Evolutionary conservation across 495 filamentous ascomycete species (phyloP).

Genomic region (Trichoderma erinaceum): DNA sequence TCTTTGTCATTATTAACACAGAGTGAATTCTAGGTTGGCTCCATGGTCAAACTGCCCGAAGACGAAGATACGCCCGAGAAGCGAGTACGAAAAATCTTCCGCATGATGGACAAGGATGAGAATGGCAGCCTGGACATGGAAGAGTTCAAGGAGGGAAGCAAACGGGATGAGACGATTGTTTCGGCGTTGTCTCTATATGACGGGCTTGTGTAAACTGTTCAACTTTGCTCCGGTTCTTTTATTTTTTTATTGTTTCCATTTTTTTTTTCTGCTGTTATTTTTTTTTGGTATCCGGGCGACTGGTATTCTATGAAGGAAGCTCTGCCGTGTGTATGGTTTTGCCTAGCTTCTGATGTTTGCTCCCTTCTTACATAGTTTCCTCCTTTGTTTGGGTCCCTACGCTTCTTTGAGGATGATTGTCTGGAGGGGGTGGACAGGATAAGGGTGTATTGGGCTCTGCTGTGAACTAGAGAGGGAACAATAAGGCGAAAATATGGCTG

Average conservation of each 20-base stretch:
- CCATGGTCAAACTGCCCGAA: conserved; percentile 97
- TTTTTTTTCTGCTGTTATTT: conserved; percentile 3
- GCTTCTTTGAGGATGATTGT: neutral
- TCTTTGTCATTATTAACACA: neutral
- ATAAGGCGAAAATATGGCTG: neutral
- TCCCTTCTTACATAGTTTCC: neutral
- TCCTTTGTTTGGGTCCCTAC: neutral
- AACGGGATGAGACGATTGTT: conserved; percentile 98
- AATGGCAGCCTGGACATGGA: conserved; percentile 88
- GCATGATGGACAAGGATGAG: conserved; percentile 99
- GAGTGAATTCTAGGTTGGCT: conserved; percentile 63
- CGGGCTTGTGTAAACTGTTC: conserved; percentile 62
- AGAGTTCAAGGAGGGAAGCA: conserved; percentile 98
- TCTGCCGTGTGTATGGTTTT: neutral
- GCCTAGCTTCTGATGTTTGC: neutral
- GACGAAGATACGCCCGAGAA: conserved; percentile 99
- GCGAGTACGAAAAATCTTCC: conserved; percentile 95
- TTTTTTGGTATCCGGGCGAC: neutral
- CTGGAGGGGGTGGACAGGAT: neutral
- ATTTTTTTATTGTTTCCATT: neutral
- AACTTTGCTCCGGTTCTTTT: neutral
- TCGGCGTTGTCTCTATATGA: conserved; percentile 95
- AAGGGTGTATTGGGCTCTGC: neutral
- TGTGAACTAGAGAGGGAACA: neutral
- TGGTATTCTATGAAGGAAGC: neutral